phyloP scores from a whole-genome alignment of 2,329 filamentous ascomycete genomes.

The Ophiosphaerella narmari region DNA sequence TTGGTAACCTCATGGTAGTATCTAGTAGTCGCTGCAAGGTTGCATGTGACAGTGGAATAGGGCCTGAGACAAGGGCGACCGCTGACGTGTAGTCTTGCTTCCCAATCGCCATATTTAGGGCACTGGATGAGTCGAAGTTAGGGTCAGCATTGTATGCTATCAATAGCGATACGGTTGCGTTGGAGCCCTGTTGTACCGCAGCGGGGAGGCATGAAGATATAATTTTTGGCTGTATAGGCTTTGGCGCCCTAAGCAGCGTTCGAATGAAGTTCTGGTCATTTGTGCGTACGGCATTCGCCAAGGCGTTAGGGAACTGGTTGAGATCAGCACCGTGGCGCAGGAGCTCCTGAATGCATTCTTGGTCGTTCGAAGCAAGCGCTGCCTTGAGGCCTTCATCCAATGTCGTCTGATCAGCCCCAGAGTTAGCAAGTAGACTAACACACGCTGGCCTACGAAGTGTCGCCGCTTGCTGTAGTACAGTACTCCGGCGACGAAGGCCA shows the following conservation, averaged over 20 bases:
- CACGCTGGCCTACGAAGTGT: constrained; percentile 36
- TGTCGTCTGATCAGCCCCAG: constrained; percentile 42
- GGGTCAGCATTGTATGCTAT: constrained; percentile 42
- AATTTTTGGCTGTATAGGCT: constrained; percentile 34
- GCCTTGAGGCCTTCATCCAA: constrained; percentile 41
- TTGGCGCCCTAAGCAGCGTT: constrained; percentile 39
- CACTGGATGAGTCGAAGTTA: constrained; percentile 41
- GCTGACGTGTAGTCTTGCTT: constrained; percentile 35
- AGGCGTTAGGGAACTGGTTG: constrained; percentile 36
- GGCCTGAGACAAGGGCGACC: constrained; percentile 34
- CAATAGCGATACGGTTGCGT: constrained; percentile 33
- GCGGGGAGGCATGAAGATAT: constrained; percentile 39
- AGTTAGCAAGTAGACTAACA: constrained; percentile 38
- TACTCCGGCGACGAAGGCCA: constrained; percentile 37
- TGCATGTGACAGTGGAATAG: constrained; percentile 22
- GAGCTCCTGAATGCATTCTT: constrained; percentile 38
- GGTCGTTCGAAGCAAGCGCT: constrained; percentile 38
- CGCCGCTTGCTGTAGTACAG: constrained; percentile 42
- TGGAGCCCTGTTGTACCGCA: constrained; percentile 40
- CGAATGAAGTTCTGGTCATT: constrained; percentile 37
- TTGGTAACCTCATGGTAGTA: constrained; percentile 34
- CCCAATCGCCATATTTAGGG: constrained; percentile 38
- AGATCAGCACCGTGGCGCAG: constrained; percentile 42
- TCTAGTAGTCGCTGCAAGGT: constrained; percentile 39
- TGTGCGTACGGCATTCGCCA: constrained; percentile 37